Base-by-base conservation (phyloP, 225 moss, liverwort and hornwort species). In the Thuidium tamariscinum region DNA sequence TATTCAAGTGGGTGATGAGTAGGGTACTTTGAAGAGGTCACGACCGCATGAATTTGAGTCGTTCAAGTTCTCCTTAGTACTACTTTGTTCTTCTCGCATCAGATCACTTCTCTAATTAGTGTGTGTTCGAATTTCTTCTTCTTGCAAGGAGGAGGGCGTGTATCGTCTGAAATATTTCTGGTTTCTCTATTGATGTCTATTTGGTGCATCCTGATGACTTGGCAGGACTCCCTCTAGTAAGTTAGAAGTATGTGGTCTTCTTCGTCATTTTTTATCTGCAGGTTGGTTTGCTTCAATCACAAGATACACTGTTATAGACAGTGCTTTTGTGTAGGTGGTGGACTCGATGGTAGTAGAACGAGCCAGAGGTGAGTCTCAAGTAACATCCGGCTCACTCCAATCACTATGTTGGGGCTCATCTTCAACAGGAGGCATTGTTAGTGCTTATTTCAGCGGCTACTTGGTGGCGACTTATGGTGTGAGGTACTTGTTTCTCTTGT, bases 301-400 rank as follows among this genome's bases (percentile, higher is more conserved):
- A 32, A 76, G 52, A 86, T 36, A n/a, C 54, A 46, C 37, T 46
- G 39, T 71, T 77, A 70, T 69, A 44, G 67, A 60, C 11, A 56
- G 41, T 79, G 74, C 23, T 56, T 77, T 66, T 42, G n/a, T 85
- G 89, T 84, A 97, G 97, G 97, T 98, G 77, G 98, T 98, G 64
- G 98, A 98, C 76, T 98, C 98, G 42, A 98, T 98, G 98, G 98
- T 98, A n/a, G 98, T 98, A 34, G 98, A 98, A 87, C 92, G 98
- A 89, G 98, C 98, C 65, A 92, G 98, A 85, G 98, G 98, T 41
- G 98, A 98, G 84, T 95, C 98, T 19, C 98, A 98, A 82, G 94
- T 65, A 83, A 92, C 93, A 48, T 94, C 98, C 66, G 98, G 98
- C 46, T 98, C 98, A 42, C 90, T 98, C 22, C 98, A 98, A 86